Conservation (phyloP, 108 stramenopile genomes). For the Nannochloropsis gaditana region DNA sequence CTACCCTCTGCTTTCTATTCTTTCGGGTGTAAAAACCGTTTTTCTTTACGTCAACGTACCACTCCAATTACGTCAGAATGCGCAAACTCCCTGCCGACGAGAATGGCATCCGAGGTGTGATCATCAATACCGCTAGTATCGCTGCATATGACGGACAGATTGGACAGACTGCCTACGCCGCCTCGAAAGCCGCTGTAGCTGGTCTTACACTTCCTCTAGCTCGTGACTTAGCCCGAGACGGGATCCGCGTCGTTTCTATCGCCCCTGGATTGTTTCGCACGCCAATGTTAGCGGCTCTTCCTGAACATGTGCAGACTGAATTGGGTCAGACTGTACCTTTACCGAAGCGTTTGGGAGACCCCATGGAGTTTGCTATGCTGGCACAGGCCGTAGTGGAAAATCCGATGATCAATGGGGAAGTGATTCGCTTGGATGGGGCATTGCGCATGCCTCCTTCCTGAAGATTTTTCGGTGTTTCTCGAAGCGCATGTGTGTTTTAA, state of each 20-base stretch:
- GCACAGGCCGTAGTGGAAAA: slow-evolving; percentile 70
- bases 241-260: slow-evolving; percentile 81
- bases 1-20: too few relatives aligned
- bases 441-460: slow-evolving; percentile 76
- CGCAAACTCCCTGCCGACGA: slow-evolving; percentile 54
- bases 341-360: slow-evolving; percentile 73
- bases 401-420: slow-evolving; percentile 79
- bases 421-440: slow-evolving; percentile 84
- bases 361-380: slow-evolving; percentile 69
- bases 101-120: slow-evolving; percentile 68
- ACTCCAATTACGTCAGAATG: slow-evolving; percentile 49
- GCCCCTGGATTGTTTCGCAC: slow-evolving; percentile 86
- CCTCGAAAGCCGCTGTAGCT: slow-evolving; percentile 82
- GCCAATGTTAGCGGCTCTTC: slow-evolving; percentile 77
- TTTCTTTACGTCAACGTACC: too few relatives aligned
- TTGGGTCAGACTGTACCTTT: slow-evolving; percentile 75
- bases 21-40: too few relatives aligned
- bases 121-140: slow-evolving; percentile 87
- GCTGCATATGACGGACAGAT: slow-evolving; percentile 91
- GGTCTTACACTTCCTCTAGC: slow-evolving; percentile 76
- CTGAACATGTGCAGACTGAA: slow-evolving; percentile 66
- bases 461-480: background rate
- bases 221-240: slow-evolving; percentile 69
- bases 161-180: slow-evolving; percentile 69
- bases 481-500: too few relatives aligned